Evolutionary conservation across 768 basidiomycete genomes (phyloP).

Genomic region (Hortiboletus campestris): DNA sequence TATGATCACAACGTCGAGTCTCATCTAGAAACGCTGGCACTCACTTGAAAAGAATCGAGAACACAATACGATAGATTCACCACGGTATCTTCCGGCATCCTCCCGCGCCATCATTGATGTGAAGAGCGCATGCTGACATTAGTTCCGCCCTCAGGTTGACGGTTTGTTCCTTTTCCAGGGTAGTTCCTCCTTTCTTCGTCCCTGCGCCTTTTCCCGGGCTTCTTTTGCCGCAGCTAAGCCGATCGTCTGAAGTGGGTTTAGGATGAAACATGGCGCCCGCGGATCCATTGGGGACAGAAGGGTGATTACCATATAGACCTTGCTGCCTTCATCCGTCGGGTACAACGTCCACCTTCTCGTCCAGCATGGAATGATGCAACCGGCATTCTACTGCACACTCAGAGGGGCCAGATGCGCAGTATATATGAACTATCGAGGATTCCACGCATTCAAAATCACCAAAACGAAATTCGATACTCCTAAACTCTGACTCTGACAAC

Average conservation of each 20-base stretch:
- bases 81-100: slow-evolving; percentile 23
- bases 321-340: slow-evolving; percentile 7
- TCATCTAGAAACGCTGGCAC: slow-evolving; percentile 1
- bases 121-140: slow-evolving; percentile 1
- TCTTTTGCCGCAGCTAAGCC: slow-evolving; percentile 24
- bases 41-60: neutral
- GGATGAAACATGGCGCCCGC: slow-evolving; percentile 24
- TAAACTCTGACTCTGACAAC: slow-evolving; percentile 12
- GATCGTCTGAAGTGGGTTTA: slow-evolving; percentile 13
- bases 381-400: slow-evolving; percentile 1
- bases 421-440: slow-evolving; percentile 1
- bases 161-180: slow-evolving; percentile 10
- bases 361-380: slow-evolving; percentile 9
- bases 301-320: slow-evolving; percentile 18
- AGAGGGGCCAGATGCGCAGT: neutral
- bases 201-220: slow-evolving; percentile 19
- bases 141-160: neutral
- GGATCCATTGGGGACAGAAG: slow-evolving; percentile 23
- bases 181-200: slow-evolving; percentile 10
- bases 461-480: slow-evolving; percentile 22
- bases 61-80: neutral
- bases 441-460: neutral
- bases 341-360: slow-evolving; percentile 11
- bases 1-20: neutral
- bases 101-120: slow-evolving; percentile 14